These are phyloP conservation scores for Omphalotus guepiniiformis DNA, from an alignment of 768 basidiomycete genomes.

Conservation along the genomic window DNA sequence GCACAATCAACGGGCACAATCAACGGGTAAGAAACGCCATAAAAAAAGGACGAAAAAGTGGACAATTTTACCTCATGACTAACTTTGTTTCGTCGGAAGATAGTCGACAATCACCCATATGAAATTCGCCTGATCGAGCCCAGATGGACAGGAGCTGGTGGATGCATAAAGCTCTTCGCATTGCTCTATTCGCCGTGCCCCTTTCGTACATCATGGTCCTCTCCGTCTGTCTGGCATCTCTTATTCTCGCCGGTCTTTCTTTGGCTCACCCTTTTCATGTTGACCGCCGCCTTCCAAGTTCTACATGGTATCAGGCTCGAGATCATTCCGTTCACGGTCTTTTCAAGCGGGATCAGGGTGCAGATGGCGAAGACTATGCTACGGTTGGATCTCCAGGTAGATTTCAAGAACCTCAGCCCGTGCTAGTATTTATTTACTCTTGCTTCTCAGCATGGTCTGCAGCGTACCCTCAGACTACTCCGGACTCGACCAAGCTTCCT, in stretches of 20 bases:
- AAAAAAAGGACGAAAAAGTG: no score
- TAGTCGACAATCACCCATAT: no score
- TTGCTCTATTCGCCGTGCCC: no score
- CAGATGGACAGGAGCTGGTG: no score
- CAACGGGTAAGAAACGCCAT: no score
- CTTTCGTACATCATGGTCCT: constrained; percentile 9
- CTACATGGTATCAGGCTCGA: constrained; percentile 58
- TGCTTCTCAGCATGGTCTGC: constrained; percentile 52
- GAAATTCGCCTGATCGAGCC: no score
- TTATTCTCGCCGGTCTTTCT: constrained; percentile 19
- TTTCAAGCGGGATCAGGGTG: constrained; percentile 49
- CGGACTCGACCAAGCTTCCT: constrained; percentile 53
- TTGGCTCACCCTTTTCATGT: constrained; percentile 23
- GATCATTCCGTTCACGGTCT: constrained; percentile 59
- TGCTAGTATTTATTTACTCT: not conserved
- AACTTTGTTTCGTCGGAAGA: no score
- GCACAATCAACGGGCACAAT: no score
- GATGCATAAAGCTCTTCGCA: no score
- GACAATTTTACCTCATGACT: no score
- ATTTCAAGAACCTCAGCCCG: not conserved
- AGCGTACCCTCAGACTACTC: constrained; percentile 49
- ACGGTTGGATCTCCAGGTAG: constrained; percentile 57
- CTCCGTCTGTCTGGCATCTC: constrained; percentile 16
- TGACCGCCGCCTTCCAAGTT: constrained; percentile 27
- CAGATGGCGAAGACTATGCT: constrained; percentile 48